Percentiles rank a stretch among this genome's conserved stretches.
Evolutionary conservation across 2,329 filamentous ascomycete species (phyloP).

Genomic region (Cryphonectria japonica): DNA sequence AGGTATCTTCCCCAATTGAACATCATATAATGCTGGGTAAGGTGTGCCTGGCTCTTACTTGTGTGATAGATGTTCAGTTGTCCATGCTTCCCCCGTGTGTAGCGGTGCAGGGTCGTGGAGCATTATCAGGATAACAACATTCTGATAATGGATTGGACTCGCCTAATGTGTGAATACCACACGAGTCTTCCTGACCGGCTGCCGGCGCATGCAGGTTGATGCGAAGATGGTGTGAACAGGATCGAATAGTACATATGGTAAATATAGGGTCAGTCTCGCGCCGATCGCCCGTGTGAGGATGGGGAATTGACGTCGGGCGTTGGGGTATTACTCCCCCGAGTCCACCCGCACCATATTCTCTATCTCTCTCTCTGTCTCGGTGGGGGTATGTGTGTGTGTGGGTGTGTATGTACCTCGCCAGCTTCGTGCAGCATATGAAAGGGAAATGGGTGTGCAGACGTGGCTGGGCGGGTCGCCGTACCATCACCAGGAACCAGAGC

Average conservation of each 20-base stretch:
- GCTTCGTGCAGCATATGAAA: not conserved
- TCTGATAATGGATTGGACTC: not conserved
- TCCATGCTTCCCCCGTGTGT: not conserved
- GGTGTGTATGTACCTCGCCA: not conserved
- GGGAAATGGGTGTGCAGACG: conserved; percentile 4
- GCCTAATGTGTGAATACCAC: conserved; percentile 1
- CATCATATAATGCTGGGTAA: not conserved
- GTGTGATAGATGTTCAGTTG: not conserved
- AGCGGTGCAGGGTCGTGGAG: conserved; percentile 7
- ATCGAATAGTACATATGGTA: not conserved
- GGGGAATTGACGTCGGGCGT: not conserved
- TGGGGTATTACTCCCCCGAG: conserved; percentile 8
- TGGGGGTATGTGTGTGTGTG: too few species aligned
- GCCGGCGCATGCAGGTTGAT: conserved; percentile 5
- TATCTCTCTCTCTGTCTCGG: too few species aligned
- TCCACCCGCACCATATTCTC: not conserved
- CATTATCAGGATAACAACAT: not conserved
- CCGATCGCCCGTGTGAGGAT: conserved; percentile 11
- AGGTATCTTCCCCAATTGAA: not conserved
- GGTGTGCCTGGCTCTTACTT: not conserved
- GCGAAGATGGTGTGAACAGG: conserved; percentile 6
- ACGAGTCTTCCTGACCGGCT: conserved; percentile 11
- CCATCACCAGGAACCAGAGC: not conserved
- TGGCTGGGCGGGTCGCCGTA: not conserved
- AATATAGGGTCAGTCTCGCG: conserved; percentile 2